Evolutionary conservation across 1,284 basidiomycete species (phyloP).

Genomic region (Leccinum pachyderme): DNA sequence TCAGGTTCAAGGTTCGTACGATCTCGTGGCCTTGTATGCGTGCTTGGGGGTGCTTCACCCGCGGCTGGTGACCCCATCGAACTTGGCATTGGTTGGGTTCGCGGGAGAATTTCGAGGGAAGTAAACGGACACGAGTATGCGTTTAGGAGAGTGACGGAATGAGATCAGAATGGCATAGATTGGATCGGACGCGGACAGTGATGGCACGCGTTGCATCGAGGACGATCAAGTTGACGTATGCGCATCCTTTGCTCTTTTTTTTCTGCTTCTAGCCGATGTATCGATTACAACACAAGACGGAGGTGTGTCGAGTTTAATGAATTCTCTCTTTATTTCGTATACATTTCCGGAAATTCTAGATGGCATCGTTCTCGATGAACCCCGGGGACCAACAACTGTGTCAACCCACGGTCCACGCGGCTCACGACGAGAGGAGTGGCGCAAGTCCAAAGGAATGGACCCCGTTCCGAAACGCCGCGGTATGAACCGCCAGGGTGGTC

Average conservation of each 20-base stretch:
- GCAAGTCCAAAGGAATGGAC: slow-evolving; percentile 66
- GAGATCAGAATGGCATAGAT: not conserved
- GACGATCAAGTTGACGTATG: slow-evolving; percentile 16
- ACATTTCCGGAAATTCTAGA: slow-evolving; percentile 36
- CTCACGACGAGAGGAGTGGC: slow-evolving; percentile 73
- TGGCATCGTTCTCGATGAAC: slow-evolving; percentile 51
- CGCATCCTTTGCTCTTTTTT: not conserved
- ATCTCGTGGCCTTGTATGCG: slow-evolving; percentile 34
- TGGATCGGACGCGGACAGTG: not conserved
- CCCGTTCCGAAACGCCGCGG: slow-evolving; percentile 48
- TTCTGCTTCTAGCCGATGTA: slow-evolving; percentile 17
- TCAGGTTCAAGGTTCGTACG: slow-evolving; percentile 60
- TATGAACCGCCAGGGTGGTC: slow-evolving; percentile 65
- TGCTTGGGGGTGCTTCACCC: slow-evolving; percentile 39
- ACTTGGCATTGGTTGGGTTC: slow-evolving; percentile 41
- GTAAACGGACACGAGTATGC: not conserved
- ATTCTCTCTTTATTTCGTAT: not conserved
- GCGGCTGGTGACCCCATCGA: slow-evolving; percentile 53
- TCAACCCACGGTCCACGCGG: slow-evolving; percentile 74
- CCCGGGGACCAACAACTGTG: slow-evolving; percentile 40
- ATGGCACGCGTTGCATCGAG: not conserved
- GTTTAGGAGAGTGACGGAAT: not conserved
- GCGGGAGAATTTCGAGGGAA: not conserved
- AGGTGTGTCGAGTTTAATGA: slow-evolving; percentile 26
- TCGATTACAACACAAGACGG: slow-evolving; percentile 14